Evolutionary conservation across 2,329 filamentous ascomycete species (phyloP).

Genomic region (Chlorencoelia australis): DNA sequence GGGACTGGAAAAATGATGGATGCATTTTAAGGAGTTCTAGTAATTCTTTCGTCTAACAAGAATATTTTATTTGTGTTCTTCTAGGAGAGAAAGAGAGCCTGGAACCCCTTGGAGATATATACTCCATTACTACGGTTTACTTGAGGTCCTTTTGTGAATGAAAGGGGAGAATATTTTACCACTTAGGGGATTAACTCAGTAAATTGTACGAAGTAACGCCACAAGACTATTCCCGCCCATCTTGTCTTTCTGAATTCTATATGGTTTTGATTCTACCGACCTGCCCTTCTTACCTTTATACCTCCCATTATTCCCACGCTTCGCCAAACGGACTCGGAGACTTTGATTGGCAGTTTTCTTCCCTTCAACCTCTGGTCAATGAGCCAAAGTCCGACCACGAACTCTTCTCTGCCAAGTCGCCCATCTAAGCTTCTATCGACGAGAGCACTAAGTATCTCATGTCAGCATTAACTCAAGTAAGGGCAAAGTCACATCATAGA

Average conservation of each 20-base stretch:
- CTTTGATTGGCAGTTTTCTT: conserved; percentile 61
- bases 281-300: conserved; percentile 20
- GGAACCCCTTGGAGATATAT: neutral
- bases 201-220: neutral
- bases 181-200: neutral
- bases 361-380: conserved; percentile 74
- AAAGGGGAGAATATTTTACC: neutral
- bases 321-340: conserved; percentile 66
- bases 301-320: conserved; percentile 44
- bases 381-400: conserved; percentile 76
- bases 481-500: no score
- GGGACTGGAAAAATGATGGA: neutral
- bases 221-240: neutral
- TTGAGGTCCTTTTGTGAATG: neutral
- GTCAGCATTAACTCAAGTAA: no score
- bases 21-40: no score
- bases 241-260: neutral
- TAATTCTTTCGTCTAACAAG: no score
- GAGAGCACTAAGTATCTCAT: no score
- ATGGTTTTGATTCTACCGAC: neutral
- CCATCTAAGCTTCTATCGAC: conserved; percentile 50
- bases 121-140: neutral
- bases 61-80: no score
- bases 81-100: neutral
- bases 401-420: conserved; percentile 55